Evolutionary conservation across 768 basidiomycete genomes (phyloP).

Genomic region (Scleroderma citrinum): DNA sequence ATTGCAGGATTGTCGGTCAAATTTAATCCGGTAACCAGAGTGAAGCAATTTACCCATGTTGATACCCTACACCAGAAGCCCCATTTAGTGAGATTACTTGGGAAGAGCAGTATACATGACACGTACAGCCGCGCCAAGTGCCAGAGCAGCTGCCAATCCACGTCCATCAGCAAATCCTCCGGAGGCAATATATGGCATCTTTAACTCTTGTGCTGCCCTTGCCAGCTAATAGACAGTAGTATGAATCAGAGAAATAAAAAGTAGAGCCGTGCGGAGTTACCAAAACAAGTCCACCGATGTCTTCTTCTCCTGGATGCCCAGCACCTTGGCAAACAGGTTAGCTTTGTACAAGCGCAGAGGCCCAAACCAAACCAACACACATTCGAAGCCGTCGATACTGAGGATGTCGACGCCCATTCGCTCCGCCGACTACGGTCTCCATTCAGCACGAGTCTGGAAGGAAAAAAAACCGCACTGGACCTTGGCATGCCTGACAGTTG

Average conservation of each 20-base stretch:
- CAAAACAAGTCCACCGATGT: conserved; percentile 82
- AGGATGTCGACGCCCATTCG: conserved; percentile 79
- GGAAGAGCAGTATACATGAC: background rate
- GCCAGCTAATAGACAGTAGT: conserved; percentile 53
- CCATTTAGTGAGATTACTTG: background rate
- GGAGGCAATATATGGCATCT: conserved; percentile 82
- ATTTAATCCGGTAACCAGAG: background rate
- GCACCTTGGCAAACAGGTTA: conserved; percentile 51
- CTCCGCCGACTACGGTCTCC: conserved; percentile 46
- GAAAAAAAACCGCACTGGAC: conserved; percentile 27
- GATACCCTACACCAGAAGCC: conserved; percentile 49
- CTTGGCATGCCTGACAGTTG: conserved; percentile 81
- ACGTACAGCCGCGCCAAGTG: conserved; percentile 75
- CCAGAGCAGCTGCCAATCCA: conserved; percentile 75
- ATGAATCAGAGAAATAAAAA: background rate
- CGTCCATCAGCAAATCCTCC: conserved; percentile 87
- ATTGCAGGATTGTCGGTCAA: background rate
- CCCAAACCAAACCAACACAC: conserved; percentile 33
- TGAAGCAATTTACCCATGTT: conserved; percentile 58
- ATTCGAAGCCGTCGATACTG: conserved; percentile 91
- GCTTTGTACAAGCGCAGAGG: background rate
- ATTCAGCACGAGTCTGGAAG: conserved; percentile 1
- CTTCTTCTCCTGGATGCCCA: conserved; percentile 92
- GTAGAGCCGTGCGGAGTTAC: conserved; percentile 31
- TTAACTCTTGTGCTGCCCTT: conserved; percentile 77